Evolutionary conservation across 371 early-diverging fungal species (phyloP).

Genomic region (Apophysomyces sp.): DNA sequence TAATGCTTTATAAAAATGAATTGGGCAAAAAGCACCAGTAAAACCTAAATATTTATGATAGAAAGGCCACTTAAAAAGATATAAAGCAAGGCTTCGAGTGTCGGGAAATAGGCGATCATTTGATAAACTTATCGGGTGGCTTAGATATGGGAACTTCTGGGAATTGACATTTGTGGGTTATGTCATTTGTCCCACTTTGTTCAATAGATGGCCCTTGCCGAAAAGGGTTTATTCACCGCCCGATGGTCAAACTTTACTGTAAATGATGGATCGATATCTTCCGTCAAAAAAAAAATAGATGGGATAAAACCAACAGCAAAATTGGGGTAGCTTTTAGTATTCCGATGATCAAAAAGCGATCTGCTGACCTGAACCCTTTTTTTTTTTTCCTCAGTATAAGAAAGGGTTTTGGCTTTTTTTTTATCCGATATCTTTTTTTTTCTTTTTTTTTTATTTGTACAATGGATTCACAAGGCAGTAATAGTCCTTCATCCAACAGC

Average conservation of each 20-base stretch:
- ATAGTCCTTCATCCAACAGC: neutral
- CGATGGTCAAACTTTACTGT: too few relatives aligned
- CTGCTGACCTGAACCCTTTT: neutral
- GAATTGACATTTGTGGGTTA: neutral
- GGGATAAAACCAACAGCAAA: neutral
- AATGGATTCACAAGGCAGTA: neutral
- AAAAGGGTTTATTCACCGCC: neutral
- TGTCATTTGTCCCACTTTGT: neutral
- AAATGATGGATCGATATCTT: neutral
- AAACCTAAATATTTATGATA: too few relatives aligned
- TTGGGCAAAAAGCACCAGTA: too few relatives aligned
- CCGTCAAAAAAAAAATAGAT: neutral
- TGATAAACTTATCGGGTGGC: too few relatives aligned
- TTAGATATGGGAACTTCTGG: neutral
- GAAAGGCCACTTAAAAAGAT: too few relatives aligned
- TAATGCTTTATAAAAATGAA: too few relatives aligned
- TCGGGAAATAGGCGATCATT: too few relatives aligned
- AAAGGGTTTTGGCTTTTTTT: neutral
- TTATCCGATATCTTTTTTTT: neutral
- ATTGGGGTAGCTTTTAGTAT: neutral
- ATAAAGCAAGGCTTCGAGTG: too few relatives aligned
- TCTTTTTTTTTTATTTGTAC: neutral
- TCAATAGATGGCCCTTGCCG: neutral
- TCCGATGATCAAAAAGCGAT: neutral
- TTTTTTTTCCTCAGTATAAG: neutral